Evolutionary conservation across 2,329 filamentous ascomycete genomes (phyloP), one percentile per base, ranked within the genome.

Genomic region (Fusarium sambucinum): DNA sequence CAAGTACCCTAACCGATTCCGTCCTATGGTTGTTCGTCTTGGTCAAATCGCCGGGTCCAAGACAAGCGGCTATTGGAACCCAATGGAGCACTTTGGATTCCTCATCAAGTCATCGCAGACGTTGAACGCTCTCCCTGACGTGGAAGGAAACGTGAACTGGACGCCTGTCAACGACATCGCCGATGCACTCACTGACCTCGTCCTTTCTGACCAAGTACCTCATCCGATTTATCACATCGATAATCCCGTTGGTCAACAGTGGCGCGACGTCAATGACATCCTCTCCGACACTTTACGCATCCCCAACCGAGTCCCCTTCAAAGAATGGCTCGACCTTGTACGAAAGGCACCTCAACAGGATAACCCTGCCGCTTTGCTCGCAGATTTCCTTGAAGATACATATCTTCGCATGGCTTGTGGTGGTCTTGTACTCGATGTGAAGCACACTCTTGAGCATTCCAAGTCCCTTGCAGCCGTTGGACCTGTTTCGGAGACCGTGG

Each of bases 41-140:
- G 69, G 69, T 4, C 69, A 71, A 38, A 71, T 71, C 3, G 69
- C 69, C 11, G 69, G 69, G 2, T 71, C 69, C 3, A 71, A 70
- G 38, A 72, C 69, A 0, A 71, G 69, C 13, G 69, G 69, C 0
- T 71, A 72, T 32, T 71, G 69, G 69, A 71, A 71, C 53, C 69
- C 69, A 0, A 72, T 71, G 69, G 69, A 71, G 16, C 69, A 71
- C 23, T 71, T 71, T 8, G 69, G 69, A 1, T 72, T 72, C n/a
- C 41, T 71, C 2, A 58, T 71, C n/a, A 71, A 71, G 17, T 71
- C 69, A 0, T 71, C 69, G 0, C 69, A 71, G 45, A 71, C 69
- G 2, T 12, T 71, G 7, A 65, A 62, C 1, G 59, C 67, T 13
- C 10, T 70, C 3, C 69, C 69, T 0, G 69, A 72, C 0, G 69